These are phyloP conservation scores for Diplodia intermedia DNA, from an alignment of 2,329 filamentous ascomycete genomes.

Conservation along the genomic window DNA sequence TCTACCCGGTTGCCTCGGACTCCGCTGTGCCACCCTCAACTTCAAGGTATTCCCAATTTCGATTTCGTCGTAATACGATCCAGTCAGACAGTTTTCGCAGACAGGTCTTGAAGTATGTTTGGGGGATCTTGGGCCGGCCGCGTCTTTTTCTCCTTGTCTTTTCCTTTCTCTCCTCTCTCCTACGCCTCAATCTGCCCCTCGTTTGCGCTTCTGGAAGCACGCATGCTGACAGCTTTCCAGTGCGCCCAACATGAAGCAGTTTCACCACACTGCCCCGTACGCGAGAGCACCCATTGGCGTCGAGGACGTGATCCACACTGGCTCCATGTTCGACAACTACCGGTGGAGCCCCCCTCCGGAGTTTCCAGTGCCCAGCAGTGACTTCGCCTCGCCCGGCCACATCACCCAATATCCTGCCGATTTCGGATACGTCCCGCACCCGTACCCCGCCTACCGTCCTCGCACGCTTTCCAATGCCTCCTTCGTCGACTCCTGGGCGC, in stretches of 20 bases:
- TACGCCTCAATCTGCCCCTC: neutral
- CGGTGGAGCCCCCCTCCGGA: slow-evolving; percentile 30
- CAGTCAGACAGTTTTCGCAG: slow-evolving; percentile 25
- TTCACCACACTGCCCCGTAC: neutral
- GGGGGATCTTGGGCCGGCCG: neutral
- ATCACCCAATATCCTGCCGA: slow-evolving; percentile 33
- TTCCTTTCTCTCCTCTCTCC: too few relatives aligned
- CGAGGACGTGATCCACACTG: slow-evolving; percentile 9
- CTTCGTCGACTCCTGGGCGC: slow-evolving; percentile 39
- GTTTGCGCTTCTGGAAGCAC: neutral
- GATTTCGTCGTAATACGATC: slow-evolving; percentile 24
- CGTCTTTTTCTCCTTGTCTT: neutral
- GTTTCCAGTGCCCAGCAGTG: slow-evolving; percentile 43
- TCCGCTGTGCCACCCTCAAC: slow-evolving; percentile 20
- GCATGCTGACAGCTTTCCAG: neutral
- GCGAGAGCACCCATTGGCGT: slow-evolving; percentile 15
- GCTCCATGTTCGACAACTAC: slow-evolving; percentile 26
- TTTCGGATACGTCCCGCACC: slow-evolving; percentile 29
- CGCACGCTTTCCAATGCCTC: slow-evolving; percentile 49
- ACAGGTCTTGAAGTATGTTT: slow-evolving; percentile 32
- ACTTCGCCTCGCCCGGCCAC: slow-evolving; percentile 41
- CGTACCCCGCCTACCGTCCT: slow-evolving; percentile 38
- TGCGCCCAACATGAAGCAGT: slow-evolving; percentile 21
- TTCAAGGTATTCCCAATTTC: slow-evolving; percentile 33
- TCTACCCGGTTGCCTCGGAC: slow-evolving; percentile 22